A percentile compares a stretch with the other conserved stretches of the same genome.
Conservation (phyloP, 2,329 filamentous ascomycete genomes). For the Tolypocladium tundrense region DNA sequence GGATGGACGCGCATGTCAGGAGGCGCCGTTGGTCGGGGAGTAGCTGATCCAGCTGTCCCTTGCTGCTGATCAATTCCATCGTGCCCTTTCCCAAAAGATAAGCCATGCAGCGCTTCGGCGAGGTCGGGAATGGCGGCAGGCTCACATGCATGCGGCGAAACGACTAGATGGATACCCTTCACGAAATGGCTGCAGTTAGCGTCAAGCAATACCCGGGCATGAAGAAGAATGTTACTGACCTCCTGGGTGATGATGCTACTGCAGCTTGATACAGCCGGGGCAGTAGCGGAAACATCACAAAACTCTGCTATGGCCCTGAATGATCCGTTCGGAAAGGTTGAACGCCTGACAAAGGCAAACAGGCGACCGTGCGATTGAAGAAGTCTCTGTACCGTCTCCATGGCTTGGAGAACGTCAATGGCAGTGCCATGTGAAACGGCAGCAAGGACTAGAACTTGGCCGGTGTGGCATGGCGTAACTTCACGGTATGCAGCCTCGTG, state of each 20-base stretch:
- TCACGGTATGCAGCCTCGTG: neutral
- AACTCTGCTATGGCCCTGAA: conserved; percentile 43
- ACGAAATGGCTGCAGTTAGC: neutral
- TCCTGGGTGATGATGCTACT: conserved; percentile 11
- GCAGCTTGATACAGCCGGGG: conserved; percentile 27
- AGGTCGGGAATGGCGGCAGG: conserved; percentile 4
- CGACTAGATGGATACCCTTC: conserved; percentile 14
- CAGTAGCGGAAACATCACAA: conserved; percentile 34
- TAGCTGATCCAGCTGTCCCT: conserved; percentile 1
- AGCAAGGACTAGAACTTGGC: conserved; percentile 19
- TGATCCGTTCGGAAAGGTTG: conserved; percentile 28
- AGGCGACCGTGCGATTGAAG: conserved; percentile 39
- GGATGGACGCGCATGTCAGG: conserved; percentile 12
- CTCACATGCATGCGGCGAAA: conserved; percentile 8
- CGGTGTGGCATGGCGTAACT: conserved; percentile 5
- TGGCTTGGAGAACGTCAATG: conserved; percentile 21
- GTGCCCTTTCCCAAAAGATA: conserved; percentile 8
- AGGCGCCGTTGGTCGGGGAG: conserved; percentile 2
- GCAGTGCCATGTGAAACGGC: conserved; percentile 8
- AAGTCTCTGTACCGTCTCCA: conserved; percentile 19
- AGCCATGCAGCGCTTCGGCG: conserved; percentile 8
- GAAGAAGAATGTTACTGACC: conserved; percentile 9
- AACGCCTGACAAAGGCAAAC: conserved; percentile 37
- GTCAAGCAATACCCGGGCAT: too few relatives aligned
- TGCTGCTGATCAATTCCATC: conserved; percentile 5